Percentiles rank a stretch among this genome's conserved stretches.
Conservation (phyloP, 768 basidiomycete genomes). For the Mycena kentingensis region DNA sequence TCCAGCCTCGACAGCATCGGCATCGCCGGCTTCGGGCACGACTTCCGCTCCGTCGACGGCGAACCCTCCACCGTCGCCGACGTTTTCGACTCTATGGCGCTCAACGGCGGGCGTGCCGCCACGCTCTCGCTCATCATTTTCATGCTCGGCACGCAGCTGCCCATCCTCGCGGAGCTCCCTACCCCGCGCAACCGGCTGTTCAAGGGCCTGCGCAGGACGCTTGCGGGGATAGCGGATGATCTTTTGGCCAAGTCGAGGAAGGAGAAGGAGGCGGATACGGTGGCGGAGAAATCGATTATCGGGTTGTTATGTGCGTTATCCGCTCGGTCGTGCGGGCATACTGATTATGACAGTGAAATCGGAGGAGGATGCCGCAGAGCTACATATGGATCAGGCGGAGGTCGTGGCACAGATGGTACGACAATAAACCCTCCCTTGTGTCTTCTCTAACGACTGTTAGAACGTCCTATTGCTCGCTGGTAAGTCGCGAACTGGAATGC, state of each 20-base stretch:
- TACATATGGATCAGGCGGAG: slow-evolving; percentile 29
- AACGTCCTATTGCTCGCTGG: slow-evolving; percentile 37
- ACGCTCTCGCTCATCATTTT: slow-evolving; percentile 1
- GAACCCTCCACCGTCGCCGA: slow-evolving; percentile 29
- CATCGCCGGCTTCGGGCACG: slow-evolving; percentile 47
- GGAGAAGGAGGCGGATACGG: slow-evolving; percentile 12
- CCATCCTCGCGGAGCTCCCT: slow-evolving; percentile 17
- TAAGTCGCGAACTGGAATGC: background rate
- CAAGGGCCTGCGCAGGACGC: background rate
- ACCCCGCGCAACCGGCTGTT: slow-evolving; percentile 9
- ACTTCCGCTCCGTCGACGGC: slow-evolving; percentile 45
- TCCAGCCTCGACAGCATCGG: slow-evolving; percentile 47
- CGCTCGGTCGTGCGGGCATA: background rate
- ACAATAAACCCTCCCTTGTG: background rate
- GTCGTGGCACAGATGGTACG: slow-evolving; percentile 31
- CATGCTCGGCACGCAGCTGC: slow-evolving; percentile 10
- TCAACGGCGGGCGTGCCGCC: background rate
- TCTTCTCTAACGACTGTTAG: slow-evolving; percentile 22
- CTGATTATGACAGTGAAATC: slow-evolving; percentile 20
- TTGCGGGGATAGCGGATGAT: slow-evolving; percentile 17
- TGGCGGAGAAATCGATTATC: slow-evolving; percentile 18
- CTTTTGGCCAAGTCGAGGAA: slow-evolving; percentile 15
- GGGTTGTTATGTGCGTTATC: slow-evolving; percentile 9
- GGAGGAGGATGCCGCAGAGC: slow-evolving; percentile 16
- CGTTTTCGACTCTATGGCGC: slow-evolving; percentile 28